Evolutionary conservation across 2,329 filamentous ascomycete species (phyloP).

Genomic region (Paraphoma sp.): DNA sequence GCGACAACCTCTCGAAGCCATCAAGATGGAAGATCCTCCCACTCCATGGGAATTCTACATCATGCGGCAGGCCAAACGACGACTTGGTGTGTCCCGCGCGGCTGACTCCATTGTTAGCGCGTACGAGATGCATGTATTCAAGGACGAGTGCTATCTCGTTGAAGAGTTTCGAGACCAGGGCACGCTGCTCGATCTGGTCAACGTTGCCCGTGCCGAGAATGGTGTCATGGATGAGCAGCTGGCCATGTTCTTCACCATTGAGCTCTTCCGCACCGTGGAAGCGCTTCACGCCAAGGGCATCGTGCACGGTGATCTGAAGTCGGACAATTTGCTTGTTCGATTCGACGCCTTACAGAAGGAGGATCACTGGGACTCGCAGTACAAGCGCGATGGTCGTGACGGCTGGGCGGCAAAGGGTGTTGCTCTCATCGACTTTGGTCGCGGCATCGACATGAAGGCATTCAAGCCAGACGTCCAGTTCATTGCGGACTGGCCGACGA

Average conservation of each 20-base stretch:
- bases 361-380: conserved; percentile 66
- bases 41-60: conserved; percentile 97
- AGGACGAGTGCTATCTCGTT: conserved; percentile 87
- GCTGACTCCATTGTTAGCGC: conserved; percentile 80
- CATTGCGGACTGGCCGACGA: conserved; percentile 93
- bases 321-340: conserved; percentile 92
- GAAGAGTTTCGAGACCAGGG: conserved; percentile 89
- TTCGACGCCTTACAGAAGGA: conserved; percentile 63
- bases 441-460: conserved; percentile 89
- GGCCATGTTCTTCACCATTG: conserved; percentile 94
- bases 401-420: conserved; percentile 85
- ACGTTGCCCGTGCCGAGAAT: conserved; percentile 75
- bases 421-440: conserved; percentile 90
- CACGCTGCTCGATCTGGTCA: conserved; percentile 93
- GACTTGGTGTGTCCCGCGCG: conserved; percentile 75
- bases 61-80: conserved; percentile 79
- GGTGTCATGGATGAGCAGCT: conserved; percentile 87
- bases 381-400: conserved; percentile 73
- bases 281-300: conserved; percentile 80
- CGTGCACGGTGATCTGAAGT: conserved; percentile 92
- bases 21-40: conserved; percentile 93
- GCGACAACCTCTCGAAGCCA: conserved; percentile 74
- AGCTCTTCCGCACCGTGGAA: conserved; percentile 89
- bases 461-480: conserved; percentile 83
- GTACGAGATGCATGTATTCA: conserved; percentile 90